Evolutionary conservation across 129 eudicot genomes (phyloP).

Genomic region (Lactuca saligna): DNA sequence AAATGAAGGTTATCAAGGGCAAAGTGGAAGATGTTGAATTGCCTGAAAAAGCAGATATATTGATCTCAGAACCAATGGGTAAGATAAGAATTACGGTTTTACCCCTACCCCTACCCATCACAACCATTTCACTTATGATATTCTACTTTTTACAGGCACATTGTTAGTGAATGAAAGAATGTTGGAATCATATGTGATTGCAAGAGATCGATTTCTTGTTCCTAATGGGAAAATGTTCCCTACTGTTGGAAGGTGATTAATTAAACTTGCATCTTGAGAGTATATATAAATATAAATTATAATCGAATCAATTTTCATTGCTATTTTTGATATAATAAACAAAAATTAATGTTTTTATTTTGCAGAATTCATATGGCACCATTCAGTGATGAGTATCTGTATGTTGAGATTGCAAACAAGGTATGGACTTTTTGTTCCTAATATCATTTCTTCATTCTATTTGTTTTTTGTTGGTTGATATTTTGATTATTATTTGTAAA

Average conservation of each 20-base stretch:
- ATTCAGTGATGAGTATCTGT: conserved; percentile 83
- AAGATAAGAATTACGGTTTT: conserved; percentile 17
- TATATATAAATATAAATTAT: not conserved
- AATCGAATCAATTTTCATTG: not conserved
- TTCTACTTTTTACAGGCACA: conserved; percentile 57
- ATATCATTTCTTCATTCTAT: conserved; percentile 3
- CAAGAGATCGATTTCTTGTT: conserved; percentile 92
- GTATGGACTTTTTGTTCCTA: conserved; percentile 27
- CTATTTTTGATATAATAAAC: too few relatives aligned
- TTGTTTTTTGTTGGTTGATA: conserved; percentile 5
- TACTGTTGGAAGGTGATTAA: conserved; percentile 75
- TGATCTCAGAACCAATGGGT: conserved; percentile 99
- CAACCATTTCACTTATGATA: not conserved
- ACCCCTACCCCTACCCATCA: not conserved
- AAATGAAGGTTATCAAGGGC: conserved; percentile 81
- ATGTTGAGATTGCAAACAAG: conserved; percentile 86
- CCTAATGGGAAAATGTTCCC: conserved; percentile 98
- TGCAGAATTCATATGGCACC: conserved; percentile 98
- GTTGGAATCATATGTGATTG: conserved; percentile 97
- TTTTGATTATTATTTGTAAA: not conserved
- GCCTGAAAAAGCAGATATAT: conserved; percentile 96
- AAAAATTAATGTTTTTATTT: not conserved
- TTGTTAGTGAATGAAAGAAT: conserved; percentile 87
- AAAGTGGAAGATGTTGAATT: conserved; percentile 93
- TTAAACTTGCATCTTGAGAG: not conserved